These are phyloP conservation scores for Saccharomycopsis sp. DNA, from an alignment of 805 yeast species.

Conservation along the genomic window DNA sequence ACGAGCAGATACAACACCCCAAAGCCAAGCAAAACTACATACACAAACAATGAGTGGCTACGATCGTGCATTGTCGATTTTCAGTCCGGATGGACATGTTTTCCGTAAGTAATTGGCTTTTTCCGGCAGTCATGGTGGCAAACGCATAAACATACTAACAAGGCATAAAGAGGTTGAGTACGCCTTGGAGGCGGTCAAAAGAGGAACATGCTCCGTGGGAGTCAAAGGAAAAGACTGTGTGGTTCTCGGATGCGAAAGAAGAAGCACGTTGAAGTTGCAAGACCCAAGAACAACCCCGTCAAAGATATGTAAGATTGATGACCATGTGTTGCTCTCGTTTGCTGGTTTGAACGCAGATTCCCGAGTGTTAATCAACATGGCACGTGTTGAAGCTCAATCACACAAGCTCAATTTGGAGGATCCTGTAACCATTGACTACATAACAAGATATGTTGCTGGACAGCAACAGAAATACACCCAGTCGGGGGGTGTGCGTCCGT, in stretches of 20 bases:
- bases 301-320: conserved; percentile 85
- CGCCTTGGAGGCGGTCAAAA: conserved; percentile 94
- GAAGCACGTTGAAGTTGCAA: conserved; percentile 90
- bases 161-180: conserved; percentile 73
- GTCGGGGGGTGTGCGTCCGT: conserved; percentile 97
- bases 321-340: conserved; percentile 86
- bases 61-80: conserved; percentile 97
- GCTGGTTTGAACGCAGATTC: conserved; percentile 99
- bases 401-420: conserved; percentile 92
- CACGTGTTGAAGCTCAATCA: conserved; percentile 94
- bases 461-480: conserved; percentile 96
- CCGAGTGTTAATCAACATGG: conserved; percentile 86
- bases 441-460: conserved; percentile 94
- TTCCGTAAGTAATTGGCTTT: conserved; percentile 76
- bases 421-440: conserved; percentile 83
- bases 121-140: no score
- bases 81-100: conserved; percentile 98
- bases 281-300: conserved; percentile 96
- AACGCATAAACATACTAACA: conserved; percentile 15
- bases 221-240: conserved; percentile 86
- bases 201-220: conserved; percentile 98
- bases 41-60: conserved; percentile 77
- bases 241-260: conserved; percentile 92
- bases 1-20: background rate
- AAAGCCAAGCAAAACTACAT: background rate